Percentiles rank a stretch among this genome's conserved stretches.
phyloP scores from a whole-genome alignment of 257 asterid species.

The Nicotiana noctiflora region DNA sequence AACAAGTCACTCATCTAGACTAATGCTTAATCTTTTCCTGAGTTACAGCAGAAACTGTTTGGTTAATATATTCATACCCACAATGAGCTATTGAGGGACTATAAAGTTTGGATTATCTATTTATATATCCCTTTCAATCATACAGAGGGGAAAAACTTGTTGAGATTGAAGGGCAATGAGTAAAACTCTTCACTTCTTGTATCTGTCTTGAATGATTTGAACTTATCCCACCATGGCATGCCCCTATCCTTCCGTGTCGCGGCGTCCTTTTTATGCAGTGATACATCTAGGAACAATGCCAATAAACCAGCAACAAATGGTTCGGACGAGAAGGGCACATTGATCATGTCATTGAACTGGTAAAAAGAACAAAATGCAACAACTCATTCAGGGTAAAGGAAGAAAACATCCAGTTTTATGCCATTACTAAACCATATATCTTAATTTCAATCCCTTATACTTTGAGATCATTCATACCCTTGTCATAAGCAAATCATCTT shows the following conservation, averaged over 20 bases:
- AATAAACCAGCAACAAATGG: conserved; percentile 68
- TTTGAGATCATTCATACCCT: neutral
- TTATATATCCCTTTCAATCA: conserved; percentile 18
- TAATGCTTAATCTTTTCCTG: neutral
- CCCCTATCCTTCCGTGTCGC: conserved; percentile 74
- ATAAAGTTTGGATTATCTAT: neutral
- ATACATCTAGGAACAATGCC: conserved; percentile 58
- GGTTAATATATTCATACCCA: neutral
- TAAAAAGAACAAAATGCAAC: neutral
- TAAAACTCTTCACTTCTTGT: conserved; percentile 87
- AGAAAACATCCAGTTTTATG: no score
- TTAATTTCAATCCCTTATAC: neutral
- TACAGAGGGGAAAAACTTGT: conserved; percentile 88
- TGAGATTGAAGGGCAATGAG: conserved; percentile 76
- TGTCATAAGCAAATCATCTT: neutral
- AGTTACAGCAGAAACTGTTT: neutral
- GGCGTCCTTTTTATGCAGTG: conserved; percentile 57
- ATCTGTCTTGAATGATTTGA: conserved; percentile 66
- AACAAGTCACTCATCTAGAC: neutral
- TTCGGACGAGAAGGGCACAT: conserved; percentile 75
- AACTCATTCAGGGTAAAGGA: neutral
- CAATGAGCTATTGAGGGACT: neutral
- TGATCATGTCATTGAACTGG: conserved; percentile 92
- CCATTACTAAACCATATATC: no score
- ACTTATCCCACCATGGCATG: conserved; percentile 91